Evolutionary conservation across 2,329 filamentous ascomycete species (phyloP), one percentile per base, ranked within the genome.

Genomic region (Dothideomycetes sp.): DNA sequence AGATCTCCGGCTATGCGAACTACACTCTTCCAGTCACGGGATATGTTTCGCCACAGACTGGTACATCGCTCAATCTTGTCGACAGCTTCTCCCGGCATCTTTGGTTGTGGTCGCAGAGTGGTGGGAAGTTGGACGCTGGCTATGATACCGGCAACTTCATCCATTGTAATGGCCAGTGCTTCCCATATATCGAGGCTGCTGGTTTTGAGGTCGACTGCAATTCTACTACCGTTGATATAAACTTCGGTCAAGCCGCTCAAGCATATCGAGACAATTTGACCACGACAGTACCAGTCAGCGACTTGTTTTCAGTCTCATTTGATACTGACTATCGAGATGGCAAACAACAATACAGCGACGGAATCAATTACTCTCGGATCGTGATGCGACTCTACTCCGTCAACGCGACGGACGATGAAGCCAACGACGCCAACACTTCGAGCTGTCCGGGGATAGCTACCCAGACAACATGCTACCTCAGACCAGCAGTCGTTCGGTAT

Each of bases 201-300:
- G 48, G 49, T 3, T 52, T 52, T 27, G 49, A 44, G 14, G 41
- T 50, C n/a, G 45, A 50, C 32, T 52, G 48, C 36, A 39, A 19
- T 3, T 42, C 30, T 9, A 19, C 47, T 3, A 33, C 41, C 2
- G 10, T 31, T 11, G 15, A 33, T 3, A 45, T 49, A 3, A 43
- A 50, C 19, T 44, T 45, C 15, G 49, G 49, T 4, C 4, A 11
- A 5, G 31, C 22, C 9, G 32, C 32, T 4, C n/a, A n/a, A n/a
- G n/a, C n/a, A n/a, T n/a, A n/a, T n/a, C n/a, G n/a, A n/a, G n/a
- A n/a, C n/a, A n/a, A n/a, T n/a, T n/a, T n/a, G n/a, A n/a, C n/a
- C n/a, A n/a, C n/a, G n/a, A n/a, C n/a, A n/a, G n/a, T n/a, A n/a
- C n/a, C n/a, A n/a, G n/a, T n/a, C n/a, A n/a, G n/a, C n/a, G n/a